phyloP scores from a whole-genome alignment of 257 asterid genomes.

The Nemophila menziesii region DNA sequence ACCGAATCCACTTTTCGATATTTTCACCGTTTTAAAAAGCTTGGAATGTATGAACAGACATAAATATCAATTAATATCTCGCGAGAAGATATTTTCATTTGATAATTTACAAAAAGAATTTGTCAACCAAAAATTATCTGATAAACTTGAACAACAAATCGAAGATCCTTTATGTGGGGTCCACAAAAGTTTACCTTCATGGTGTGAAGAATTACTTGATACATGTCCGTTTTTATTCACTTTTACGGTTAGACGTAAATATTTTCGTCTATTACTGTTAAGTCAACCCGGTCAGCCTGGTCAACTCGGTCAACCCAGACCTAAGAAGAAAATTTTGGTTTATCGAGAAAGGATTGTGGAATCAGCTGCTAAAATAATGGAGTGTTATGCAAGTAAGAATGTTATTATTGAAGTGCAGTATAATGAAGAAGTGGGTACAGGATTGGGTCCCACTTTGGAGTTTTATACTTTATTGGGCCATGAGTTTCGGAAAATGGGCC shows the following conservation, averaged over 20 bases:
- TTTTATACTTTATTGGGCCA: conserved; percentile 77
- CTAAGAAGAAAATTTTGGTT: conserved; percentile 68
- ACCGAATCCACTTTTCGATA: conserved; percentile 45
- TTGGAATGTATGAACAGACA: conserved; percentile 68
- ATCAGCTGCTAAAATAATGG: conserved; percentile 79
- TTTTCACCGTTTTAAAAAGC: conserved; percentile 59
- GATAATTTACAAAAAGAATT: conserved; percentile 57
- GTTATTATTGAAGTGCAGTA: conserved; percentile 80
- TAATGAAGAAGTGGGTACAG: conserved; percentile 92
- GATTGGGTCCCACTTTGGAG: conserved; percentile 93
- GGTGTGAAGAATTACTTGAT: conserved; percentile 75
- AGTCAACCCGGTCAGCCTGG: conserved; percentile 31
- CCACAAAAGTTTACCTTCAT: conserved; percentile 73
- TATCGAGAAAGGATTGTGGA: conserved; percentile 62
- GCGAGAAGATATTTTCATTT: conserved; percentile 38
- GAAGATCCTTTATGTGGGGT: conserved; percentile 60
- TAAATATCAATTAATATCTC: conserved; percentile 48
- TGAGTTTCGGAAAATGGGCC: conserved; percentile 72
- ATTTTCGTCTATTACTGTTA: conserved; percentile 56
- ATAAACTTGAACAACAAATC: conserved; percentile 88
- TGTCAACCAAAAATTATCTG: conserved; percentile 66
- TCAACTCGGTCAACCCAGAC: conserved; percentile 23
- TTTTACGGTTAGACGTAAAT: conserved; percentile 78
- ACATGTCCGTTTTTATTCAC: conserved; percentile 72
- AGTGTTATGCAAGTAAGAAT: conserved; percentile 40